A percentile compares a stretch with the other conserved stretches of the same genome.
Conservation (phyloP, 805 yeast species). For the Nakazawaea molendinolei region DNA sequence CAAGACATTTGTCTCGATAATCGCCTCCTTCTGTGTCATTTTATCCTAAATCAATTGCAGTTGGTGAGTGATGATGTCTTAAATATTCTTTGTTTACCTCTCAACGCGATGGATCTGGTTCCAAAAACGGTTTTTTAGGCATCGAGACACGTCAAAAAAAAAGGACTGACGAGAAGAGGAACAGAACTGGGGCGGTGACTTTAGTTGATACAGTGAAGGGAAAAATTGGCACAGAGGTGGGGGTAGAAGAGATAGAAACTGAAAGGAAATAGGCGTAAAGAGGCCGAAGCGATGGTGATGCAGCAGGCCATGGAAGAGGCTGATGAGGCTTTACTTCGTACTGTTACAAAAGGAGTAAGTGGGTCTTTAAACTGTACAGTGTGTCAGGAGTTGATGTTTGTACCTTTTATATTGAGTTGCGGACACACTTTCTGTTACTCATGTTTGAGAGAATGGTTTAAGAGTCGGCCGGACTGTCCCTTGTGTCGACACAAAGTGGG, state of each 20-base stretch:
- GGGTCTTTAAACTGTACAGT: constrained; percentile 51
- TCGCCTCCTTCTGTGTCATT: not conserved
- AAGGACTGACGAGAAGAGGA: too few species aligned
- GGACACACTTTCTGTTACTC: constrained; percentile 74
- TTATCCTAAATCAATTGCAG: not conserved
- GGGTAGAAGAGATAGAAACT: not conserved
- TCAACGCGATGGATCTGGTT: constrained; percentile 4
- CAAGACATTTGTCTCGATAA: constrained; percentile 6
- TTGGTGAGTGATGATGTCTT: too few species aligned
- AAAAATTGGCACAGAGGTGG: not conserved
- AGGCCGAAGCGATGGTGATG: too few species aligned
- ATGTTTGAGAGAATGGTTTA: constrained; percentile 60
- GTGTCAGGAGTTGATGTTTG: constrained; percentile 63
- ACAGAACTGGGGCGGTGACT: too few species aligned
- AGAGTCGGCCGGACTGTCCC: constrained; percentile 56
- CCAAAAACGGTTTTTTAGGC: not conserved
- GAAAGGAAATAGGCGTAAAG: not conserved
- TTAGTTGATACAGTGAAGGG: too few species aligned
- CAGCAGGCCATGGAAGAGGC: not conserved
- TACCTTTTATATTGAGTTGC: constrained; percentile 57
- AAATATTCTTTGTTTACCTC: constrained; percentile 2
- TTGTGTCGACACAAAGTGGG: constrained; percentile 49
- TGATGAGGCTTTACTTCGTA: not conserved
- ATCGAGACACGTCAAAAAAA: constrained; percentile 1
- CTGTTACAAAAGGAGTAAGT: too few species aligned